A percentile compares a stretch with the other conserved stretches of the same genome.
These are phyloP conservation scores for Sedum album DNA, from an alignment of 164 flowering plant species.

Conservation along the genomic window DNA sequence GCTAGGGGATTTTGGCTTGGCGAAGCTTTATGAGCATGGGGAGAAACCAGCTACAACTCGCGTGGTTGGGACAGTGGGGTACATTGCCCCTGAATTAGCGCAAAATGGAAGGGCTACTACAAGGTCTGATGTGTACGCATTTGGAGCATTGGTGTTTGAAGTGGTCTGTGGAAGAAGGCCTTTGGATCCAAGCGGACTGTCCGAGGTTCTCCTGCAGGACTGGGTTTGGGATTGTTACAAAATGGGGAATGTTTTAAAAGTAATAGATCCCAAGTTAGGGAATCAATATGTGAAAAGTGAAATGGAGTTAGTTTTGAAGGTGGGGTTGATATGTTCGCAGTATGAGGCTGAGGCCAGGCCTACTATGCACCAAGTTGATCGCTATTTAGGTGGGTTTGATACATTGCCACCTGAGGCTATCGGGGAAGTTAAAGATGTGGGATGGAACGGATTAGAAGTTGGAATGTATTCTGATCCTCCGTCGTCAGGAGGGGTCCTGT, in stretches of 20 bases:
- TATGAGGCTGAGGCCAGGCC: slow-evolving; percentile 4
- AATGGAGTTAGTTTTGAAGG: slow-evolving; percentile 7
- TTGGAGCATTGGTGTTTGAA: slow-evolving; percentile 8
- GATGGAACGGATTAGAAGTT: not conserved
- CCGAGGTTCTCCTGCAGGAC: slow-evolving; percentile 1
- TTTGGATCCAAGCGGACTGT: not conserved
- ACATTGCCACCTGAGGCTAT: not conserved
- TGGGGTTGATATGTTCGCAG: slow-evolving; percentile 12
- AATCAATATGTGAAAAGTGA: slow-evolving; percentile 3
- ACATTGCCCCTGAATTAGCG: slow-evolving; percentile 11
- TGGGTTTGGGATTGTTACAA: slow-evolving; percentile 10
- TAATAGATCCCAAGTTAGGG: slow-evolving; percentile 4
- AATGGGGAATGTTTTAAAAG: not conserved
- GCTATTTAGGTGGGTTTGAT: not conserved
- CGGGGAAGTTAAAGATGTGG: not conserved
- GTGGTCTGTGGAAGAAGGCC: slow-evolving; percentile 7
- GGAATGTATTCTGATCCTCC: not conserved
- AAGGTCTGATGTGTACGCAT: slow-evolving; percentile 8
- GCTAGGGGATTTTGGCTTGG: slow-evolving; percentile 10
- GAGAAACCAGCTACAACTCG: slow-evolving; percentile 3
- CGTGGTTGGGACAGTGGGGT: slow-evolving; percentile 12
- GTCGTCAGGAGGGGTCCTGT: not conserved
- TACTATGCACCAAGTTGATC: slow-evolving; percentile 7
- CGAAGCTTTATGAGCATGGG: slow-evolving; percentile 9
- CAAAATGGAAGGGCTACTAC: slow-evolving; percentile 11